A percentile compares a stretch with the other conserved stretches of the same genome.
Evolutionary conservation across 2,329 filamentous ascomycete species (phyloP).

Genomic region (Hymenoscyphus linearis): DNA sequence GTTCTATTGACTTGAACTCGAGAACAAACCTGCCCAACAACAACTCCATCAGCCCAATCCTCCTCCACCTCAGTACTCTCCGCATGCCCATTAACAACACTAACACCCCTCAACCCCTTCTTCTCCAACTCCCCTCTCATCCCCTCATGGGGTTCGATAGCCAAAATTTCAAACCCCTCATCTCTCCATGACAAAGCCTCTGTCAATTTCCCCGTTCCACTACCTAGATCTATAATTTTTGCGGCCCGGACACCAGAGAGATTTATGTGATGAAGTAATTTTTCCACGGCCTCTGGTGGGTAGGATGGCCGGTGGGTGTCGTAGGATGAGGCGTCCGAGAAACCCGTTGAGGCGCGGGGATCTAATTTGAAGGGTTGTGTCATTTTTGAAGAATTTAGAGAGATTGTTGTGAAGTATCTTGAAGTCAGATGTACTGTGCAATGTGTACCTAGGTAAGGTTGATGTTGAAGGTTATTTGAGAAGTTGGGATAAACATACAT

Average conservation of each 20-base stretch:
- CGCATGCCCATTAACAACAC: conserved; percentile 53
- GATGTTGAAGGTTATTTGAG: background rate
- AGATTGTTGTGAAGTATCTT: background rate
- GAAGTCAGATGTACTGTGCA: background rate
- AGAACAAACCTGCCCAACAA: conserved; percentile 31
- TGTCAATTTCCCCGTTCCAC: conserved; percentile 68
- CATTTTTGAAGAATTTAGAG: conserved; percentile 3
- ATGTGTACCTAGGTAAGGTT: background rate
- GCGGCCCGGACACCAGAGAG: conserved; percentile 43
- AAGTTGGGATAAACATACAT: background rate
- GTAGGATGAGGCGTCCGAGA: conserved; percentile 59
- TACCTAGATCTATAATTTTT: conserved; percentile 57
- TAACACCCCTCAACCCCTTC: conserved; percentile 46
- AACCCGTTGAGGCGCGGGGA: conserved; percentile 41
- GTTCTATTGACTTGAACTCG: too few relatives aligned
- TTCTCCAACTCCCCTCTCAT: conserved; percentile 58
- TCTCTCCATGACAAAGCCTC: conserved; percentile 52
- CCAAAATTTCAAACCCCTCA: conserved; percentile 55
- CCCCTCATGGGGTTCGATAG: conserved; percentile 59
- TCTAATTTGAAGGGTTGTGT: conserved; percentile 17
- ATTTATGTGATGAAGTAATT: conserved; percentile 51
- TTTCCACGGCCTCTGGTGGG: conserved; percentile 49
- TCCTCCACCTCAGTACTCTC: conserved; percentile 49
- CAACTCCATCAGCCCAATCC: conserved; percentile 58
- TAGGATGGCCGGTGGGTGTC: conserved; percentile 66